Evolutionary conservation across 495 filamentous ascomycete genomes (phyloP), one percentile per base, ranked within the genome.

Genomic region (Platismatia glauca): DNA sequence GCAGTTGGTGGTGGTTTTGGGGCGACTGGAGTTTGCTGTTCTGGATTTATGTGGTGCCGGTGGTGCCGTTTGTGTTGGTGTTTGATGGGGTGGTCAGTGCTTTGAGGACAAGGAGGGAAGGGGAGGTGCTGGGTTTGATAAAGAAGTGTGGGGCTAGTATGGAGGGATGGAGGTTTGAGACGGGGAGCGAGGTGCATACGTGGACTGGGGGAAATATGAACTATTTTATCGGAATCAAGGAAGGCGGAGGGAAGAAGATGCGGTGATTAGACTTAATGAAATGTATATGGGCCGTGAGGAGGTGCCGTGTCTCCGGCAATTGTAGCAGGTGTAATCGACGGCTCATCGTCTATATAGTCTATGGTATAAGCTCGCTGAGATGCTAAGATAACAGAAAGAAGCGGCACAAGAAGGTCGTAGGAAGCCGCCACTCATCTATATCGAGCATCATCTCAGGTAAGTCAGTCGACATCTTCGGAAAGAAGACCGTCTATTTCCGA

Each of bases 51-150:
- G 58, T 82, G 7, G 59, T 89, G 1, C 87, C 87, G 0, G 67
- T 88, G 9, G 75, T 88, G 29, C 86, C 88, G 0, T 78, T 84
- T 50, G 78, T 86, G 11, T 60, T 88, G 18, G 79, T 84, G 8
- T 84, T 84, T 64, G 88, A 91, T 71, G 88, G 88, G 11, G 71
- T 81, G 57, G 74, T 89, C 35, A 87, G 83, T 33, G 82, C 78
- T 41, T 70, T 90, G 58, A 72, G 88, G 53, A 87, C 85, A 33
- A 78, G 87, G 59, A 86, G 81, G 38, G 74, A 84, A 22, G 78
- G 81, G 31, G 88, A 90, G 74, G 78, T 89, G 27, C 72, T 83
- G 70, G 70, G 64, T 1, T 71, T 89, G 58, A 69, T 89, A 63
- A 72, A 79, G 46, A 72, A 75, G 24, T 79, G 78, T 35, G 81